Percentiles rank a stretch among this genome's conserved stretches.
phyloP scores from a whole-genome alignment of 495 filamentous ascomycete species.

The Parathielavia appendiculata region DNA sequence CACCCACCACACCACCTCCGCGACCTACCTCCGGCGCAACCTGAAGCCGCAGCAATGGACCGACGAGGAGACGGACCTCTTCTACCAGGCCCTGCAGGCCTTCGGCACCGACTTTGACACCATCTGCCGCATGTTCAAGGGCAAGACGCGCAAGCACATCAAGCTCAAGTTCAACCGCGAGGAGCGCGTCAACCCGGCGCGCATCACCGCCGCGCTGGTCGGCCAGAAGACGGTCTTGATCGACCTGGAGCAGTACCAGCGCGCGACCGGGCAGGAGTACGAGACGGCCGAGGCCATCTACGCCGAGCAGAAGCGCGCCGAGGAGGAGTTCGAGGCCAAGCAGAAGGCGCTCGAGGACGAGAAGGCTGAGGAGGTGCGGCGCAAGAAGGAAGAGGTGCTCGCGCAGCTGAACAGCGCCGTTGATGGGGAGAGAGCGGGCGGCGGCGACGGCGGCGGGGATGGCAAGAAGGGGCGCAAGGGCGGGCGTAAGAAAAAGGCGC shows the following conservation, averaged over 20 bases:
- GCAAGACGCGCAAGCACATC: slow-evolving; percentile 67
- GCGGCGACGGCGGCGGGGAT: not conserved
- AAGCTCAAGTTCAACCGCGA: slow-evolving; percentile 93
- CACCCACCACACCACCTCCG: slow-evolving; percentile 67
- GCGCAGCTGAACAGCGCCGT: slow-evolving; percentile 40
- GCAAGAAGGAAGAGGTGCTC: slow-evolving; percentile 50
- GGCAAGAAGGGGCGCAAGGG: slow-evolving; percentile 27
- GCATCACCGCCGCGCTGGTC: slow-evolving; percentile 64
- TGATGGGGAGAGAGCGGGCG: slow-evolving; percentile 32
- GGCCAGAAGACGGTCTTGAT: slow-evolving; percentile 53
- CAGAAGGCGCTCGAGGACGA: slow-evolving; percentile 42
- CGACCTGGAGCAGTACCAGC: slow-evolving; percentile 62
- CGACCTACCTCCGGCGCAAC: slow-evolving; percentile 67
- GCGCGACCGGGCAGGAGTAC: slow-evolving; percentile 53
- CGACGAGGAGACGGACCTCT: slow-evolving; percentile 68
- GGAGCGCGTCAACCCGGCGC: slow-evolving; percentile 66
- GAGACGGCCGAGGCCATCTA: slow-evolving; percentile 58
- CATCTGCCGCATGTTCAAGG: slow-evolving; percentile 77
- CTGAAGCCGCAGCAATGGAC: slow-evolving; percentile 64
- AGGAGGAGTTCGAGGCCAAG: slow-evolving; percentile 61
- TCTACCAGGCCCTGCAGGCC: slow-evolving; percentile 77
- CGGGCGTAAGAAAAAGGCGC: slow-evolving; percentile 22
- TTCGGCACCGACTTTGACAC: slow-evolving; percentile 93
- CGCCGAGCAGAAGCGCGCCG: slow-evolving; percentile 61
- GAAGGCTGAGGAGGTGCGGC: slow-evolving; percentile 42